Evolutionary conservation across 352 stramenopile species (phyloP).

Genomic region (Chrysophaeum taylorii): DNA sequence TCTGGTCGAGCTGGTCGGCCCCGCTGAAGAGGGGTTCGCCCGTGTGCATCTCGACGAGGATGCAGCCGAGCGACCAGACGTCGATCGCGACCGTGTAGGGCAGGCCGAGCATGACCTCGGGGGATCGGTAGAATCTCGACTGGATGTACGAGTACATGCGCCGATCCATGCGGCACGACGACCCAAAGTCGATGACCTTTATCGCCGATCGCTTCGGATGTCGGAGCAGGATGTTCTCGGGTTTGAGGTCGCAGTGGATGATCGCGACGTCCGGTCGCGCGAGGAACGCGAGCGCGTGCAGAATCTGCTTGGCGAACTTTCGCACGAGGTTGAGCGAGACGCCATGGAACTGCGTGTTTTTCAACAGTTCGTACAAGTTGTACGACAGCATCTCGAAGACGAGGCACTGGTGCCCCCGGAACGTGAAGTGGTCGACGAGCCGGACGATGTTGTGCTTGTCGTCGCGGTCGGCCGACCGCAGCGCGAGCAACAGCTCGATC

Average conservation of each 20-base stretch:
- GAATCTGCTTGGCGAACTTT: slow-evolving; percentile 89
- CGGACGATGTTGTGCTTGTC: slow-evolving; percentile 47
- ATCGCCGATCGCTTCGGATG: slow-evolving; percentile 83
- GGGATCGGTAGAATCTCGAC: slow-evolving; percentile 91
- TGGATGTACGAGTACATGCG: slow-evolving; percentile 95
- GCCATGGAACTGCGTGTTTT: slow-evolving; percentile 76
- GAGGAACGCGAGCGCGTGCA: slow-evolving; percentile 53
- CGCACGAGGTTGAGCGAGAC: slow-evolving; percentile 83
- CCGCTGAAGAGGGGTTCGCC: slow-evolving; percentile 93
- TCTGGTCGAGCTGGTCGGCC: slow-evolving; percentile 87
- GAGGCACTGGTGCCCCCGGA: slow-evolving; percentile 92
- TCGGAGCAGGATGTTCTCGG: slow-evolving; percentile 93
- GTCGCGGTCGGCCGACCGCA: slow-evolving; percentile 42
- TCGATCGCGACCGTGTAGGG: slow-evolving; percentile 91
- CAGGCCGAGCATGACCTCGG: slow-evolving; percentile 88
- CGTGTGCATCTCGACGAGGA: slow-evolving; percentile 95
- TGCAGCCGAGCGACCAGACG: slow-evolving; percentile 98
- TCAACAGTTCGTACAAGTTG: slow-evolving; percentile 92
- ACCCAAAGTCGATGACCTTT: slow-evolving; percentile 98
- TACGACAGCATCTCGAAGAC: slow-evolving; percentile 91
- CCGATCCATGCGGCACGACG: slow-evolving; percentile 76
- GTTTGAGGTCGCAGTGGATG: slow-evolving; percentile 98
- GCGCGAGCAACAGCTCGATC: slow-evolving; percentile 60
- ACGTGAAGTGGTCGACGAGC: slow-evolving; percentile 84
- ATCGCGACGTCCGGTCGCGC: slow-evolving; percentile 72